Evolutionary conservation across 2,329 filamentous ascomycete genomes (phyloP), one percentile per base, ranked within the genome.

Genomic region (Penicillium sp.): DNA sequence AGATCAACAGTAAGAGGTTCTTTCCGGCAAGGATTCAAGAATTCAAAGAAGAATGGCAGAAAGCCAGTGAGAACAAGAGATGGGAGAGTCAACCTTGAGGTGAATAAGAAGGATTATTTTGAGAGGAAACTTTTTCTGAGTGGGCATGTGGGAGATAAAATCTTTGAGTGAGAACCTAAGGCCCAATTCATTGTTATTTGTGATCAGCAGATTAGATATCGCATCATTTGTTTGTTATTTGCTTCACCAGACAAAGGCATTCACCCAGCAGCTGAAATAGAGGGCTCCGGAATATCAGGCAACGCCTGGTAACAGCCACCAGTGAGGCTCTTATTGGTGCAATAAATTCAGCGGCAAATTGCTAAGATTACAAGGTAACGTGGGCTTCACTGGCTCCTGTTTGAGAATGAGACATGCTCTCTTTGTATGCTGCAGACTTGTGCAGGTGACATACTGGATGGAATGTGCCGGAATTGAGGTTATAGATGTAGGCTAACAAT

Each of bases 271-370:
- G 14, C 23, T 20, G 42, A 47, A 24, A 26, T 35, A 47, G 51
- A 38, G 23, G 42, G 12, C 38, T 53, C 51, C 51, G 51, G 51
- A 53, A 18, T 43, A 47, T 38, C 26, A 52, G 51, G 40, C 20
- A 23, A 18, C 20, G 40, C 35, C n/a, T 18, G 3, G 4, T 20
- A 45, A n/a, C 28, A 33, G 23, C 38, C 49, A 28, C 18, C 26
- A 45, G 26, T 52, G 24, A 33, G 18, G 14, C 42, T 47, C 24
- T n/a, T 20, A 35, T 53, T 53, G 26, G 51, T 24, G 28, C 40
- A 52, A 26, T 46, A 40, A 45, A 52, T 35, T 26, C 24, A 43
- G 50, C 24, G 51, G 42, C 26, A 23, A 52, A 52, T 45, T 20
- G 30, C 18, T 21, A 23, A 35, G 45, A 46, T 52, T 42, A 52